phyloP scores from a whole-genome alignment of 768 basidiomycete species.

The Tricholoma hemisulphureum region DNA sequence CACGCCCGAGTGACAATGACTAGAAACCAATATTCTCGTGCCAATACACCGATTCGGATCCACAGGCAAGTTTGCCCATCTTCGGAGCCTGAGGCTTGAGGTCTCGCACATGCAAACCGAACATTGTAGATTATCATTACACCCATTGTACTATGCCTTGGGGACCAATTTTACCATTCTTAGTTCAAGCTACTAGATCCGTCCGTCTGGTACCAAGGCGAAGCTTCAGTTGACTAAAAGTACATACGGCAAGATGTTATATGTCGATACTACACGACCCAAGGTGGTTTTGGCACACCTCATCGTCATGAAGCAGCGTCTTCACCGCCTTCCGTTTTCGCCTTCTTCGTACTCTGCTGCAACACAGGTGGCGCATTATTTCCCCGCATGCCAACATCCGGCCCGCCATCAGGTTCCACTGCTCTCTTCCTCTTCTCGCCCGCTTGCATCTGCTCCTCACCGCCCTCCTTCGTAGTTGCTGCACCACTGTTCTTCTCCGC shows the following conservation, averaged over 20 bases:
- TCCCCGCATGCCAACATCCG: conserved; percentile 65
- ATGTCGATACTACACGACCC: neutral
- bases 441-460: conserved; percentile 38
- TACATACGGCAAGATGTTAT: conserved; percentile 12
- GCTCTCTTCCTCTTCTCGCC: conserved; percentile 79
- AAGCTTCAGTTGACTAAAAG: conserved; percentile 8
- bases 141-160: no score
- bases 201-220: no score
- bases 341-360: conserved; percentile 45
- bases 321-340: conserved; percentile 39
- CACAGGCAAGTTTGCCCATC: no score
- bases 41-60: no score
- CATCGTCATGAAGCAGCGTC: conserved; percentile 17
- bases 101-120: no score
- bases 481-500: conserved; percentile 12
- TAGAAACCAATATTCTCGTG: no score
- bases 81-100: no score
- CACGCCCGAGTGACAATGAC: no score
- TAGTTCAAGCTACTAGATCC: no score
- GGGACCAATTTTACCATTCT: no score
- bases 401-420: conserved; percentile 76
- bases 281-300: neutral
- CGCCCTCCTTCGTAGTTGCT: conserved; percentile 34
- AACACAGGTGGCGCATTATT: conserved; percentile 54
- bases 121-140: no score